Percentiles rank a stretch among this genome's conserved stretches.
These are phyloP conservation scores for Sporisorium exsertum DNA, from an alignment of 1,284 basidiomycete species.

Conservation along the genomic window DNA sequence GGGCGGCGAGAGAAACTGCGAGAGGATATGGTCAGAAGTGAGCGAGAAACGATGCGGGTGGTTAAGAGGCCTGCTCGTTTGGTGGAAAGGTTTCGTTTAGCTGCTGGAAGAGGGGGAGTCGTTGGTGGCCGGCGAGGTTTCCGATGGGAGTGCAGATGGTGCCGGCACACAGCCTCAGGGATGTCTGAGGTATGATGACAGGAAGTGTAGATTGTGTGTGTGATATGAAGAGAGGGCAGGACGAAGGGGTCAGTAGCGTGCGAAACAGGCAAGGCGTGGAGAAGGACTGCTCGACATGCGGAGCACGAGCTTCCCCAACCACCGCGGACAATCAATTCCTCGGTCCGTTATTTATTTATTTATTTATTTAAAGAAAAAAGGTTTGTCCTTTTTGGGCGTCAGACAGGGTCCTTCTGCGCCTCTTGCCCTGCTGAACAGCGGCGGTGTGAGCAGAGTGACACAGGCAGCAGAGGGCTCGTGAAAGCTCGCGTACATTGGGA, in stretches of 20 bases:
- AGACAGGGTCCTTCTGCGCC: no score
- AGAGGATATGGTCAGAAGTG: slow-evolving; percentile 2
- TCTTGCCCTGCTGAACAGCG: no score
- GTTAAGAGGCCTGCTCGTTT: background rate
- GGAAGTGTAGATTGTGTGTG: background rate
- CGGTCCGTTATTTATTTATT: no score
- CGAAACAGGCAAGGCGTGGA: background rate
- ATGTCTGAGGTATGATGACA: background rate
- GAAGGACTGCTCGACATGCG: background rate
- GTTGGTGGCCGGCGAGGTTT: background rate
- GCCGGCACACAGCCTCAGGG: no score
- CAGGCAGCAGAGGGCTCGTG: no score
- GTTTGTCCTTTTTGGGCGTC: no score
- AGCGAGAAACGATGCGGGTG: background rate
- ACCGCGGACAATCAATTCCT: background rate
- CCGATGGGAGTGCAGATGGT: background rate
- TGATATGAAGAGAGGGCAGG: no score
- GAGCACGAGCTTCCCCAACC: background rate
- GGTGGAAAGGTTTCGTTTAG: background rate
- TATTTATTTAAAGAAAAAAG: no score
- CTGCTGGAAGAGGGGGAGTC: background rate
- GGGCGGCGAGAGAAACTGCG: background rate
- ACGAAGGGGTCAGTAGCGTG: background rate
- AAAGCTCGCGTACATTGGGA: no score
- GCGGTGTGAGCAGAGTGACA: no score